Conservation (phyloP, 2,329 filamentous ascomycete species). For the Pseudogymnoascus sp. region DNA sequence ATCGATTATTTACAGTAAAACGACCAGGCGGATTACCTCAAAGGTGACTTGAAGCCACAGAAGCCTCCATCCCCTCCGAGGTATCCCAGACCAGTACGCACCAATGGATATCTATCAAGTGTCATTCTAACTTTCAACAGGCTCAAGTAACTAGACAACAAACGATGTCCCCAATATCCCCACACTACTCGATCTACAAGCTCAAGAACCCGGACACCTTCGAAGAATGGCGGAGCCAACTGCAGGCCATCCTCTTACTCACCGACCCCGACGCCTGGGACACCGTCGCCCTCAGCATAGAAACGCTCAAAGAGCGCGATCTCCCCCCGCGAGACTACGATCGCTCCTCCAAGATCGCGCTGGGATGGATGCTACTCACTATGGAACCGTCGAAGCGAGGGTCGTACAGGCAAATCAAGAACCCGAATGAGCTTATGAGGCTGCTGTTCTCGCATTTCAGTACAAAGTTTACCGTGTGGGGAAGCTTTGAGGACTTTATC, state of each 20-base stretch:
- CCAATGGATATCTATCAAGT: neutral
- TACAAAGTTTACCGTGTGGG: conserved; percentile 2
- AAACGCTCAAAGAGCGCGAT: conserved; percentile 1
- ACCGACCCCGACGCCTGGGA: neutral
- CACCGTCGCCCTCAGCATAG: neutral
- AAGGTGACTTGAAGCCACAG: neutral
- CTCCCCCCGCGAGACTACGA: neutral
- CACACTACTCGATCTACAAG: neutral
- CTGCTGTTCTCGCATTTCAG: conserved; percentile 1
- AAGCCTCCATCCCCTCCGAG: neutral
- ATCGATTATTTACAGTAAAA: neutral
- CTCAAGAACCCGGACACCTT: conserved; percentile 1
- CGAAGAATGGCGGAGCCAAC: conserved; percentile 1
- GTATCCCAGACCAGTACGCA: neutral
- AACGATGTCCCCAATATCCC: conserved; percentile 1
- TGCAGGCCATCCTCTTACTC: neutral
- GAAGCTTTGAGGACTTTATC: neutral
- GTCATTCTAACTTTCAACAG: neutral
- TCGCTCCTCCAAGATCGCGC: neutral
- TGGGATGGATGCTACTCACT: conserved; percentile 6
- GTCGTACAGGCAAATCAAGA: conserved; percentile 3
- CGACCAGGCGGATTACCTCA: neutral
- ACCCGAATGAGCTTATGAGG: neutral
- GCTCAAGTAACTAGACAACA: neutral
- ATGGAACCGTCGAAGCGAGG: neutral